Percentiles rank a stretch among this genome's conserved stretches.
Evolutionary conservation across 73 alveolate species (phyloP).

Genomic region (Tetrahymena borealis): DNA sequence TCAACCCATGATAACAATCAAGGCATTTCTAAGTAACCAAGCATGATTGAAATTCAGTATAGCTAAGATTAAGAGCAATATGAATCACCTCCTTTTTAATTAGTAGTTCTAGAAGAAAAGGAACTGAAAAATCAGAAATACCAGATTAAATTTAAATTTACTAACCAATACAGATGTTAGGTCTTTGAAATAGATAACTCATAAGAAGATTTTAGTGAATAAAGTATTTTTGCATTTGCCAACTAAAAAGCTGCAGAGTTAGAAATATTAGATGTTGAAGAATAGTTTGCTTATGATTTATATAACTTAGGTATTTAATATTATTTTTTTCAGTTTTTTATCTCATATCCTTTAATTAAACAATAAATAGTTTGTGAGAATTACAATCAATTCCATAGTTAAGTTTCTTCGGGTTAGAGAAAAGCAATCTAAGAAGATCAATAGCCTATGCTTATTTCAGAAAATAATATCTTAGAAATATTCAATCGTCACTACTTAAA

Average conservation of each 20-base stretch:
- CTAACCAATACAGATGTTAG: background rate
- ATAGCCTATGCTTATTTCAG: background rate
- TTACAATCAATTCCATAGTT: background rate
- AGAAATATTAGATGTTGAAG: background rate
- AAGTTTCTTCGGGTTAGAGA: background rate
- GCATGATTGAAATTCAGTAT: background rate
- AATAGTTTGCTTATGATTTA: background rate
- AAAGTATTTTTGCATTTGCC: background rate
- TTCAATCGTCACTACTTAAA: background rate
- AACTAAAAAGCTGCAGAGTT: background rate
- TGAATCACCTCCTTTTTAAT: background rate
- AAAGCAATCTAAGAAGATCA: background rate
- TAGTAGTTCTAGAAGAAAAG: background rate
- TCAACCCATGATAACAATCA: background rate
- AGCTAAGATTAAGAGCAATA: background rate
- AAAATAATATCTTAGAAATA: background rate
- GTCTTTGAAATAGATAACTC: background rate
- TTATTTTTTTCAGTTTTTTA: background rate
- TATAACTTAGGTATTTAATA: background rate
- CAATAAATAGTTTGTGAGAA: background rate
- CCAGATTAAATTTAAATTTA: background rate
- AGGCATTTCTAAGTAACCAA: background rate
- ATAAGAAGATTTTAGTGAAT: background rate
- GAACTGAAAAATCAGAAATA: background rate
- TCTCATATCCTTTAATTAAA: background rate